These are phyloP conservation scores for Nitzschia palea DNA, from an alignment of 108 stramenopile species.

Conservation along the genomic window DNA sequence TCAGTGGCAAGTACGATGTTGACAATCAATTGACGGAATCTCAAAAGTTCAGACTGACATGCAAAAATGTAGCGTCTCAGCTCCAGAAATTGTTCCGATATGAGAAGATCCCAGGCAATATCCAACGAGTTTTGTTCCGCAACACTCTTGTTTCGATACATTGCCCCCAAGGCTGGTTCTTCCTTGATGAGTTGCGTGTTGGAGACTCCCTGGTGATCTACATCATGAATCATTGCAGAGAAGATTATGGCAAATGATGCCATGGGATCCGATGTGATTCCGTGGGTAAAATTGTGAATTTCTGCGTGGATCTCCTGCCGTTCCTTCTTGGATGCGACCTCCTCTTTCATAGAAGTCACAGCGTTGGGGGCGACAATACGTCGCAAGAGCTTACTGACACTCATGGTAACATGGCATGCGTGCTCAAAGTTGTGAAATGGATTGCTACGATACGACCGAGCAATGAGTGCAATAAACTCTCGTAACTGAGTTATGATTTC, in stretches of 20 bases:
- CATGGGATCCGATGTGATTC: conserved; percentile 21
- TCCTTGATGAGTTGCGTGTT: conserved; percentile 36
- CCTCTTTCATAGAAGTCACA: neutral
- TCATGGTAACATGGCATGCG: conserved; percentile 40
- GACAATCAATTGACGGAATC: conserved; percentile 46
- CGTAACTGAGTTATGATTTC: neutral
- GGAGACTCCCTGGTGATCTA: conserved; percentile 26
- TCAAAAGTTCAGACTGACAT: conserved; percentile 3
- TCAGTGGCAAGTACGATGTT: conserved; percentile 39
- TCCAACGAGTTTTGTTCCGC: conserved; percentile 47
- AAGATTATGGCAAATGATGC: conserved; percentile 14
- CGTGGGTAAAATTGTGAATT: conserved; percentile 28
- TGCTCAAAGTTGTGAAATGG: conserved; percentile 55
- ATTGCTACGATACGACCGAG: conserved; percentile 33
- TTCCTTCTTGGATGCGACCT: neutral
- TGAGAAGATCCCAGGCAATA: conserved; percentile 20
- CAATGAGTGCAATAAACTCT: conserved; percentile 32
- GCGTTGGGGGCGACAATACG: conserved; percentile 13
- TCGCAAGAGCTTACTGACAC: conserved; percentile 44
- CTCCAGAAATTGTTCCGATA: conserved; percentile 6
- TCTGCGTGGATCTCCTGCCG: conserved; percentile 3
- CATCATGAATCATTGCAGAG: conserved; percentile 20
- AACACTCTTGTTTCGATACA: conserved; percentile 60
- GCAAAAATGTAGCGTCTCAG: conserved; percentile 10
- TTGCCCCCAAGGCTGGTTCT: conserved; percentile 31